A percentile compares a stretch with the other conserved stretches of the same genome.
Conservation (phyloP, 2,329 filamentous ascomycete genomes). For the Clonostachys rosea region DNA sequence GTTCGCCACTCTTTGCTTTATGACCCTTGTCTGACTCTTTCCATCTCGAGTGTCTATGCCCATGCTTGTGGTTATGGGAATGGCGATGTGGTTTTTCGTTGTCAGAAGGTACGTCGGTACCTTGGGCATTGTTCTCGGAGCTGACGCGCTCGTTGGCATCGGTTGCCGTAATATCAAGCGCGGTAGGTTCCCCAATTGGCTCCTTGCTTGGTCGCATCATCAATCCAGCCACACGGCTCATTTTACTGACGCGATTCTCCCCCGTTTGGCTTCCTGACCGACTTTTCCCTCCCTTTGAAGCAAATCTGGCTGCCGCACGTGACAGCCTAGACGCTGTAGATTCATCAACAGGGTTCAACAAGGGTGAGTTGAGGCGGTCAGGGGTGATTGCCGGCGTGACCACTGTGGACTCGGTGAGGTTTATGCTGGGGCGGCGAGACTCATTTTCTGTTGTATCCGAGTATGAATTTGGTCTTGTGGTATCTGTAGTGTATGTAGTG, state of each 20-base stretch:
- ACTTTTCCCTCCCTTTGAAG: conserved; percentile 38
- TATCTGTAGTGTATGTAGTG: conserved; percentile 12
- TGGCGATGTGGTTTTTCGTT: conserved; percentile 6
- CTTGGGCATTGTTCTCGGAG: conserved; percentile 10
- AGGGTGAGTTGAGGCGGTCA: conserved; percentile 22
- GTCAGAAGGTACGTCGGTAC: conserved; percentile 13
- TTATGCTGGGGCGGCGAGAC: conserved; percentile 46
- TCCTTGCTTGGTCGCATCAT: conserved; percentile 49
- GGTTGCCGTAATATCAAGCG: conserved; percentile 14
- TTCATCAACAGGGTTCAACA: conserved; percentile 46
- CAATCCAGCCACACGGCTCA: conserved; percentile 49
- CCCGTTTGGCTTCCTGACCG: conserved; percentile 54
- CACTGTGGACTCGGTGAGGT: conserved; percentile 38
- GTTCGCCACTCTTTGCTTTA: conserved; percentile 9
- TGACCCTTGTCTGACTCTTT: conserved; percentile 23
- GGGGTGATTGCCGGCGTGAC: conserved; percentile 29
- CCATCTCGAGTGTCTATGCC: conserved; percentile 8
- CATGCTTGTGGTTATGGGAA: background rate
- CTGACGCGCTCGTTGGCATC: conserved; percentile 15
- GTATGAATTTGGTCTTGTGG: conserved; percentile 24
- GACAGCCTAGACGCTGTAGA: conserved; percentile 48
- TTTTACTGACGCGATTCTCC: conserved; percentile 52
- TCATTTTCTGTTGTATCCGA: conserved; percentile 20
- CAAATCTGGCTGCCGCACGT: conserved; percentile 52
- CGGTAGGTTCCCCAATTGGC: conserved; percentile 29